Evolutionary conservation across 176 grass and related monocot species (phyloP).

Genomic region (Triticum dicoccoides): DNA sequence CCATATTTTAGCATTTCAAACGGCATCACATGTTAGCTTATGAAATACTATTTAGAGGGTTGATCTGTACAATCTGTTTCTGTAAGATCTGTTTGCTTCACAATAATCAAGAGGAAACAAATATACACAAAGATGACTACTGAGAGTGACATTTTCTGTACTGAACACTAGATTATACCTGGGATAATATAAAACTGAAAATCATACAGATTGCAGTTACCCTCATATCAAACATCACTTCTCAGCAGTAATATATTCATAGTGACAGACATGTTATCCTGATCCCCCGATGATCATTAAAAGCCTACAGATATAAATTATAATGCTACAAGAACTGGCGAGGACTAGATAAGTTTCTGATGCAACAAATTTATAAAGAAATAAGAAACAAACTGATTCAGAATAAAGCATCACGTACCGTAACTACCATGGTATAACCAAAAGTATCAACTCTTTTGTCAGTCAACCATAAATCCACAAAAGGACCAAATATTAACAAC

Average conservation of each 20-base stretch:
- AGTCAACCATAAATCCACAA: conserved; percentile 28
- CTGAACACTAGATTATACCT: neutral
- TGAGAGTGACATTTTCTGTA: neutral
- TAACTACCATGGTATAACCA: conserved; percentile 25
- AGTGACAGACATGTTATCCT: neutral
- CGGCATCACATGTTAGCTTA: neutral
- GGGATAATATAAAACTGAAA: neutral
- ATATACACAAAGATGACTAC: neutral
- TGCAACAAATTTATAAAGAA: neutral
- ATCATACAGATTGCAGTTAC: neutral
- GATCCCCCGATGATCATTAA: neutral
- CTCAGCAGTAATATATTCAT: neutral
- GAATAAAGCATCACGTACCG: neutral
- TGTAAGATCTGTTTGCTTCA: neutral
- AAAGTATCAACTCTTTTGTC: conserved; percentile 29
- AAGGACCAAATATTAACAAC: conserved; percentile 20
- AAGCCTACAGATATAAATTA: neutral
- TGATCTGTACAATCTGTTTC: neutral
- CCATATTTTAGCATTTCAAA: neutral
- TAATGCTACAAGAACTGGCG: neutral
- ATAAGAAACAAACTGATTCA: neutral
- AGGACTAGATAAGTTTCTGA: neutral
- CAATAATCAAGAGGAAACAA: neutral
- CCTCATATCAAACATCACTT: neutral
- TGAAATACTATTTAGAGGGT: neutral